Evolutionary conservation across 257 asterid species (phyloP), one percentile per base, ranked within the genome.

Genomic region (Primulina eburnea): DNA sequence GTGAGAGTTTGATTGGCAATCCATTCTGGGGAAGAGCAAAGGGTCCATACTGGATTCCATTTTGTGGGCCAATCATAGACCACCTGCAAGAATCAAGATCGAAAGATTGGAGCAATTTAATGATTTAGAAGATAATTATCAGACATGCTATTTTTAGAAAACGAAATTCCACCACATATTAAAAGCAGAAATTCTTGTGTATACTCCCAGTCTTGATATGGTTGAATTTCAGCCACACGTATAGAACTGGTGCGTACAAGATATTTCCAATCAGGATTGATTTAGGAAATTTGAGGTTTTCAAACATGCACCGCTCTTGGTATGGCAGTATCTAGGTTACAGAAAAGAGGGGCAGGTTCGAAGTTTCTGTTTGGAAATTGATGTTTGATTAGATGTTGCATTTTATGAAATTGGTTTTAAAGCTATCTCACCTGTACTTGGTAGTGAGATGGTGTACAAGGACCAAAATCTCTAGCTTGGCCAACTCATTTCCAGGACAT

Each of bases 11-110:
- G 68, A 92, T 88, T 53, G 98, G 98, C 84, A 90, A 71, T n/a
- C 98, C 98, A 84, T 89, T 88, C 78, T 86, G 90, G 80, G 98
- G 98, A 83, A 92, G 96, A 34, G 97, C 89, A 84, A 92, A 92
- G 59, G 98, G 98, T 20, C 96, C 97, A 86, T 92, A 92, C 81
- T 90, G 95, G 72, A 92, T 90, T 47, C 92, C 97, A 84, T 84
- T 87, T 50, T 88, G 95, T 82, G 96, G 93, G 79, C 89, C 96
- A 88, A 84, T 75, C 83, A 84, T 65, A 80, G 89, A 81, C 97
- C 96, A 92, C 82, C 98, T 92, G 92, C 85, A 82, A 66, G n/a
- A 71, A 43, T 50, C 57, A 50, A 50, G 57, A 65, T 2, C 57
- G 5, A 52, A 64, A 58, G 53, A 75, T 59, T 56, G 29, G 67